Evolutionary conservation across 345 rosid genomes (phyloP), one percentile per base, ranked within the genome.

Genomic region (Lepidium sativum): DNA sequence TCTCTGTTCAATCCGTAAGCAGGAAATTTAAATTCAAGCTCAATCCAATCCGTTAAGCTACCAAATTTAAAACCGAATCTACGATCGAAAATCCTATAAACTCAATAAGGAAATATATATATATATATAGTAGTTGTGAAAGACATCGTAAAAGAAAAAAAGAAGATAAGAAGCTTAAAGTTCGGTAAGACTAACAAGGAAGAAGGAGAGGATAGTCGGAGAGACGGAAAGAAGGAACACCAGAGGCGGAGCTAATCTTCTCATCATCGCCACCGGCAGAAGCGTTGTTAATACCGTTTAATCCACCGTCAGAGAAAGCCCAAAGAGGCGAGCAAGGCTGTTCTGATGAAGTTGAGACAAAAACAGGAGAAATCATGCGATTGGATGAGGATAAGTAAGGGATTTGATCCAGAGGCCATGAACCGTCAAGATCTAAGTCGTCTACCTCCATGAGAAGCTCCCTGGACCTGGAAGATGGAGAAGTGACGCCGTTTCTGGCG

Each of bases 241-340:
- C 72, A 12, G 75, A 65, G 42, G 63, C 58, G 67, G 81, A 68
- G 63, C 43, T 52, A 20, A 37, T 58, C 38, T 71, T 80, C 51
- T 82, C 84, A 21, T 67, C 80, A 16, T 67, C 77, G 2, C 4
- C 16, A 8, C 20, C 60, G 43, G 2, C 49, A 33, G 11, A 34
- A 0, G 34, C 43, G 57, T 52, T 51, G 13, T 47, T 9, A 17
- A 17, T 6, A 55, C 9, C 52, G 50, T 5, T 32, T 11, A 43
- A 64, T 9, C 64, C 73, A 29, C 53, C 65, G 54, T 83, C 96
- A 35, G 96, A 80, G 77, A 92, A 92, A 45, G 89, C 89, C 92
- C 95, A 88, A 6, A 92, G 90, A 76, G 98, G 96, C 5, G 98
- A 88, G 60, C 76, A 77, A 38, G 96, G 96, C 69, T 71, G 92